Evolutionary conservation across 129 eudicot genomes (phyloP).

Genomic region (Centrapalus pauciflorus): DNA sequence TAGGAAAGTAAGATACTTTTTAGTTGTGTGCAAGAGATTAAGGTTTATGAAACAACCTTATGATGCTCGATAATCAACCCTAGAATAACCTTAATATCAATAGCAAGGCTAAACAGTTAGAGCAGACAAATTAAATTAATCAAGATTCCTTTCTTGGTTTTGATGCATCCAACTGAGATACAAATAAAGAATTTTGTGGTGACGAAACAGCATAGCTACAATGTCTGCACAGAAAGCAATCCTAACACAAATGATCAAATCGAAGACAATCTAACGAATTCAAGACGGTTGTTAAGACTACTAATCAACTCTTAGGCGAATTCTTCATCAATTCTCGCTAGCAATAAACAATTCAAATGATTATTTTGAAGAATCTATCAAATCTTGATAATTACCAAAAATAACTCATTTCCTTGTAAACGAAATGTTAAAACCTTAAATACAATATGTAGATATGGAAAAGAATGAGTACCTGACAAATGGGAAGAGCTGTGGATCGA

Average conservation of each 20-base stretch:
- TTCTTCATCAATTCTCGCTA: not conserved
- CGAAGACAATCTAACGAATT: not conserved
- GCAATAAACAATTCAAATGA: not conserved
- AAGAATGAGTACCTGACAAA: conserved; percentile 62
- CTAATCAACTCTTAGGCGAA: not conserved
- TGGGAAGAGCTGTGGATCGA: conserved; percentile 62
- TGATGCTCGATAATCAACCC: too few species aligned
- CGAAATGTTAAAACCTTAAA: too few species aligned
- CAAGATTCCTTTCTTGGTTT: not conserved
- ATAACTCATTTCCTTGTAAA: not conserved
- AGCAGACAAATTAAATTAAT: not conserved
- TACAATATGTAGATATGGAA: not conserved
- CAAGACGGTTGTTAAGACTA: not conserved
- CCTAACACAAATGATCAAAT: too few species aligned
- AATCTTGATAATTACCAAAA: not conserved
- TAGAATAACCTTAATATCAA: too few species aligned
- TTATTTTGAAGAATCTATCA: not conserved
- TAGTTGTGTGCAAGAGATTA: too few species aligned
- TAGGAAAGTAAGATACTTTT: too few species aligned
- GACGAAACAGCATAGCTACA: too few species aligned
- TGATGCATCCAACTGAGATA: not conserved
- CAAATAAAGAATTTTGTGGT: too few species aligned
- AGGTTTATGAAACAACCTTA: too few species aligned
- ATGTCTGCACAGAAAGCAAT: too few species aligned
- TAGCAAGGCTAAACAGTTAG: not conserved